Evolutionary conservation across 345 rosid genomes (phyloP).

Genomic region (Boechera retrofracta): DNA sequence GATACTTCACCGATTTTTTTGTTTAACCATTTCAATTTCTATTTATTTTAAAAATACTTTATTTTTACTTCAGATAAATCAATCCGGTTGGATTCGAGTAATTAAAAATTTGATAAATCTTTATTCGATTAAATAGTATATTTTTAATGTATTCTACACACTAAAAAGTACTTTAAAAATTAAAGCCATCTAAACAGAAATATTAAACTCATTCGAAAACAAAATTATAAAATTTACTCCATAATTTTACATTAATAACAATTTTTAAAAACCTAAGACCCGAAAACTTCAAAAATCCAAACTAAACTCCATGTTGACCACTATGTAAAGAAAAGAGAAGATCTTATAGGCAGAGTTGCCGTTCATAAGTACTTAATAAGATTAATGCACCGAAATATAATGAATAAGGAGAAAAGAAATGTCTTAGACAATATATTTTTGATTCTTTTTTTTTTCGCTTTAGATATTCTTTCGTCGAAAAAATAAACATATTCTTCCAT

Average conservation of each 20-base stretch:
- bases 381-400: slow-evolving; percentile 7
- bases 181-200: no score
- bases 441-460: background rate
- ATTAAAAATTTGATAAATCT: no score
- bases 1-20: background rate
- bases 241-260: background rate
- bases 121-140: no score
- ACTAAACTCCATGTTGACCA: background rate
- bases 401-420: background rate
- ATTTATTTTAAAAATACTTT: background rate
- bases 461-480: background rate
- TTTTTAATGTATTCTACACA: no score
- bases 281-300: background rate
- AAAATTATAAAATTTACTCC: background rate
- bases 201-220: no score
- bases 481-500: background rate
- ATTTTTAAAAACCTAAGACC: background rate
- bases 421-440: background rate
- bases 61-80: background rate
- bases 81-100: no score
- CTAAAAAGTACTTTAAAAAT: no score
- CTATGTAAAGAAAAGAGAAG: background rate
- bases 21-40: background rate
- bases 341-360: slow-evolving; percentile 17
- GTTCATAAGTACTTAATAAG: background rate